phyloP scores from a whole-genome alignment of 2,329 filamentous ascomycete genomes.

The Chalaropsis thielavioides region DNA sequence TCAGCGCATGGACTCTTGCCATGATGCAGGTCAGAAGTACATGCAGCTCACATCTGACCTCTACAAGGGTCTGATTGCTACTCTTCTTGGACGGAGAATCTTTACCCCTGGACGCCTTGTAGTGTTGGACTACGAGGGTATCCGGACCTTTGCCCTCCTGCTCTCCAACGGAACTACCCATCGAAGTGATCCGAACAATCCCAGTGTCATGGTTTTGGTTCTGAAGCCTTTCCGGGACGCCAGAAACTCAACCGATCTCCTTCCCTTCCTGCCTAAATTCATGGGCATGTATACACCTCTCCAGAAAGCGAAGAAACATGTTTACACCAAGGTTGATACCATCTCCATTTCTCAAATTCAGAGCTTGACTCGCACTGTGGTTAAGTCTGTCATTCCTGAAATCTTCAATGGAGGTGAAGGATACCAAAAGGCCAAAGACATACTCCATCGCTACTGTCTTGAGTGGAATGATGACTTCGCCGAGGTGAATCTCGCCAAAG shows the following conservation, averaged over 20 bases:
- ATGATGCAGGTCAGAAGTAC: constrained; percentile 68
- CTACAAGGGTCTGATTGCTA: constrained; percentile 59
- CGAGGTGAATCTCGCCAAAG: constrained; percentile 66
- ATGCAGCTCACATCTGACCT: constrained; percentile 67
- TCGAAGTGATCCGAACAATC: constrained; percentile 40
- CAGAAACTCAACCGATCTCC: constrained; percentile 66
- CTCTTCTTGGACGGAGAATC: constrained; percentile 68
- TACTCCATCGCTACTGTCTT: constrained; percentile 61
- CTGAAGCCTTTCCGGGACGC: constrained; percentile 53
- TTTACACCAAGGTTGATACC: constrained; percentile 52
- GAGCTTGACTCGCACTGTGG: constrained; percentile 59
- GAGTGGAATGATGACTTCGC: constrained; percentile 45
- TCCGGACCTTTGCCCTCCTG: constrained; percentile 69
- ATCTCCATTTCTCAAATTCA: constrained; percentile 69
- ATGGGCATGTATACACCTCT: constrained; percentile 52
- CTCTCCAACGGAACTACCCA: constrained; percentile 55
- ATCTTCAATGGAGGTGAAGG: constrained; percentile 40
- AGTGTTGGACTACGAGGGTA: constrained; percentile 71
- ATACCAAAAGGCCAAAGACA: constrained; percentile 44
- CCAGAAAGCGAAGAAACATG: constrained; percentile 49
- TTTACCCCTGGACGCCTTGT: constrained; percentile 63
- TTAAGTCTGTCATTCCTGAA: constrained; percentile 44
- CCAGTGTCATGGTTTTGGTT: constrained; percentile 64
- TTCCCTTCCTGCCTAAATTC: constrained; percentile 67
- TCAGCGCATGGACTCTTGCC: constrained; percentile 61